Base-by-base conservation (phyloP, 805 yeast species). In the Pichia californica region DNA sequence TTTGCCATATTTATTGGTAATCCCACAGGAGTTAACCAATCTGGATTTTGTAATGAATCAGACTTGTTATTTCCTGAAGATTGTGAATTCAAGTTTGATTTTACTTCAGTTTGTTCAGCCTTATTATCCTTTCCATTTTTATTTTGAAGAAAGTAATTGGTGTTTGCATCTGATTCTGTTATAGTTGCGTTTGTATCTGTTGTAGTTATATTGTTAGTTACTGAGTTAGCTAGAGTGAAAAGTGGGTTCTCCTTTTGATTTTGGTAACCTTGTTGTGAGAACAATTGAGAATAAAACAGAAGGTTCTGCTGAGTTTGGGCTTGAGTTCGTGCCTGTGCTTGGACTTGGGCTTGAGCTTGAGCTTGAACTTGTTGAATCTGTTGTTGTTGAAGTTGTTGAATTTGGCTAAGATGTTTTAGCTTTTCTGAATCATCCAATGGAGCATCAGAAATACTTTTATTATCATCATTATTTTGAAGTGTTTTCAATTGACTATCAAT, bases 141-240 rank as follows among this genome's bases (percentile, higher is more conserved):
- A 7, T 23, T 23, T 23, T 23, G 25, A 23, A 23, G 25, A 9
- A 23, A 23, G 9, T 23, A 23, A 23, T 23, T 23, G 25, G 25
- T 23, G 9, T 23, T 23, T 7, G 6, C 9, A 7, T 23, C 25
- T 7, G 25, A 23, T 31, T 19, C 18, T 9, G 9, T 23, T 23
- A 3, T 23, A 7, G 7, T 6, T 9, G 7, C 10, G 10, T 20
- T 33, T 27, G n/a, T 20, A 7, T 7, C n/a, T 18, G 13, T 33
- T 23, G 15, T 27, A 18, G n/a, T 25, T 16, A 26, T 18, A 18
- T 19, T 19, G 11, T 18, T 16, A 6, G 47, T 36, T 29, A 52
- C 62, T 2, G 64, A 59, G 36, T 61, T 58, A 9, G 64, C 64
- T 26, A 59, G 48, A 9, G 63, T 59, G 26, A 56, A 52, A 19